Conservation (phyloP, 148 eudicot genomes). For the Chenopodium suecicum region DNA sequence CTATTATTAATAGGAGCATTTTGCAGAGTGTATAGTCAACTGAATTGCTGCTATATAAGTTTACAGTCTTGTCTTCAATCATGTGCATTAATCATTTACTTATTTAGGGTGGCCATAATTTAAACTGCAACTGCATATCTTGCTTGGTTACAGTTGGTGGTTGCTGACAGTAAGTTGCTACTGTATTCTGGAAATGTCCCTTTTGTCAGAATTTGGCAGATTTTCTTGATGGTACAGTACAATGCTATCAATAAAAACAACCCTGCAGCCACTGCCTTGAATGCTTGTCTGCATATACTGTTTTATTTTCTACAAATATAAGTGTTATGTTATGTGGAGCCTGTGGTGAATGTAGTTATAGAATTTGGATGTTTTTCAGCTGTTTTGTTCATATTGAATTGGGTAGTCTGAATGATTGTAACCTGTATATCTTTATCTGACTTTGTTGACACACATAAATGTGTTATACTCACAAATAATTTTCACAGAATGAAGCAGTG, state of each 20-base stretch:
- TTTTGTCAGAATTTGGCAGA: not conserved
- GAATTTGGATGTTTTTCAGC: not conserved
- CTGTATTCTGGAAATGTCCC: not conserved
- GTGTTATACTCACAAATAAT: not conserved
- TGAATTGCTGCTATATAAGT: not conserved
- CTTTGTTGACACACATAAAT: not conserved
- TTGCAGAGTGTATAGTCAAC: not conserved
- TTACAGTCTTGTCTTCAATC: not conserved
- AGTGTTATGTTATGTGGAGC: not conserved
- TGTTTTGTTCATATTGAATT: not conserved
- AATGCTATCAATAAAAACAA: not conserved
- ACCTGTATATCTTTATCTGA: not conserved
- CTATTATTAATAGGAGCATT: not conserved
- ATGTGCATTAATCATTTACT: not conserved
- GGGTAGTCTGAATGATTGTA: not conserved
- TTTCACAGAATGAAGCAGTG: slow-evolving; percentile 68
- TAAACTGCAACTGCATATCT: not conserved
- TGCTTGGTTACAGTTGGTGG: not conserved
- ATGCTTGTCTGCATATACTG: no score
- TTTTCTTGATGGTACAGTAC: not conserved
- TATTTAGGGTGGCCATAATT: not conserved
- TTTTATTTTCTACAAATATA: not conserved
- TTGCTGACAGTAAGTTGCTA: not conserved
- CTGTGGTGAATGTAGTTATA: not conserved
- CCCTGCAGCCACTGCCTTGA: not conserved